Evolutionary conservation across 208 protist species (phyloP), one percentile per base, ranked within the genome.

Genomic region (Angomonas deanei): DNA sequence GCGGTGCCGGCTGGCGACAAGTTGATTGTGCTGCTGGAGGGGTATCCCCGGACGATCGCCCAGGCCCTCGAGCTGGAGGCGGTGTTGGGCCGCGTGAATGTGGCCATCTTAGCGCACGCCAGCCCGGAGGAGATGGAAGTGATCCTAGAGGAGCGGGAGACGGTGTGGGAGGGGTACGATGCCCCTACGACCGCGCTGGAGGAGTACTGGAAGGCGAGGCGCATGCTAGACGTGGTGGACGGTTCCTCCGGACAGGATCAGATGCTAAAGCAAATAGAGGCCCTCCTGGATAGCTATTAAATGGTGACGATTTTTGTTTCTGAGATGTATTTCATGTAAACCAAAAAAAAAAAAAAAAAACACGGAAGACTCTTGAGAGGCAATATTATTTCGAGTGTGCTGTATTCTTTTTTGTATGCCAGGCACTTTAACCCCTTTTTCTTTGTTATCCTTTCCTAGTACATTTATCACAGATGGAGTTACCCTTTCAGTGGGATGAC

Each of bases 401-500:
- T n/a, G n/a, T n/a, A n/a, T n/a, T 34, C 27, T 56, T 34, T 56
- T 56, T 53, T 26, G 8, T 27, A 53, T 15, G 2, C 19, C n/a
- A 56, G 3, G 15, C 23, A 2, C 50, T 56, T 15, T 28, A 8
- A 28, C 23, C 47, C 23, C n/a, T 53, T 26, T 28, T 26, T 53
- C 6, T 15, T 28, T 42, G 11, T 11, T 26, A 42, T 15, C 34
- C 34, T 8, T 42, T 15, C 8, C 34, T 42, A 42, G 34, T n/a
- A 42, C 34, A 15, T 15, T 42, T 15, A n/a, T 15, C 34, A n/a
- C 34, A 8, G 10, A 61, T 42, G 33, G 82, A 87, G 30, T 71
- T 92, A 1, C 82, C 86, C 0, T 92, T 92, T 68, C 77, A 88
- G 60, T 92, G 86, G 82, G 86, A 89, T 57, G 86, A 92, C 58